phyloP scores from a whole-genome alignment of 2,329 filamentous ascomycete species.

The Thelonectria rubi region DNA sequence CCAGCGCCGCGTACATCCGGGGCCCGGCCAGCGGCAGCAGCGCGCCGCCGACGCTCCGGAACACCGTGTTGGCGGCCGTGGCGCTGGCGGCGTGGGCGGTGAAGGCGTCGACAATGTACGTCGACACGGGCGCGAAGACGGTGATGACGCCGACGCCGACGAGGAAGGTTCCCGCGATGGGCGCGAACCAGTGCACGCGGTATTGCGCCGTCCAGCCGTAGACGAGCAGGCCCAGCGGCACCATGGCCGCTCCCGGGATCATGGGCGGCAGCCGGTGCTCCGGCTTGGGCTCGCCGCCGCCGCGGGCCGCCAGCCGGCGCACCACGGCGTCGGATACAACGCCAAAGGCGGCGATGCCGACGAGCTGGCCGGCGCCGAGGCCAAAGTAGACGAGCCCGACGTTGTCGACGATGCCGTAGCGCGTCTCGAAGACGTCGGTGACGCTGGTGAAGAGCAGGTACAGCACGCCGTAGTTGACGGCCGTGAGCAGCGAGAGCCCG shows the following conservation, averaged over 20 bases:
- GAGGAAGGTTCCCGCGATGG: constrained; percentile 54
- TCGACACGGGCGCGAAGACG: constrained; percentile 57
- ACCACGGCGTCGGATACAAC: constrained; percentile 26
- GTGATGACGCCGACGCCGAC: constrained; percentile 52
- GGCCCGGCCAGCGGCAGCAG: constrained; percentile 28
- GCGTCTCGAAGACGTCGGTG: constrained; percentile 54
- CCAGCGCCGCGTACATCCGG: constrained; percentile 29
- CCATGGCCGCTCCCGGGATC: constrained; percentile 26
- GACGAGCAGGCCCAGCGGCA: constrained; percentile 37
- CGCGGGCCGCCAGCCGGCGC: constrained; percentile 4
- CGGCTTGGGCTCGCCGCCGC: constrained; percentile 27
- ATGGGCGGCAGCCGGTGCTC: constrained; percentile 36
- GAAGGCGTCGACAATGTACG: constrained; percentile 37
- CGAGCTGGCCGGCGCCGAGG: constrained; percentile 48
- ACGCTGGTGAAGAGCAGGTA: constrained; percentile 65
- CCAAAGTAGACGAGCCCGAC: constrained; percentile 58
- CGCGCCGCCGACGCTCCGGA: constrained; percentile 26
- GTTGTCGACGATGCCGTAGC: constrained; percentile 45
- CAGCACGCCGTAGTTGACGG: constrained; percentile 62
- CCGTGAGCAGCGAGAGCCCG: constrained; percentile 57
- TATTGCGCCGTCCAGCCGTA: constrained; percentile 51
- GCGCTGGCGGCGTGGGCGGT: constrained; percentile 31
- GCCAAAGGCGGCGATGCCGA: constrained; percentile 19
- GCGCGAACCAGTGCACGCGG: constrained; percentile 62
- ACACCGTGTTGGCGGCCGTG: constrained; percentile 30